These are phyloP conservation scores for Aureoboletus auriporus DNA, from an alignment of 768 basidiomycete species.

Conservation along the genomic window DNA sequence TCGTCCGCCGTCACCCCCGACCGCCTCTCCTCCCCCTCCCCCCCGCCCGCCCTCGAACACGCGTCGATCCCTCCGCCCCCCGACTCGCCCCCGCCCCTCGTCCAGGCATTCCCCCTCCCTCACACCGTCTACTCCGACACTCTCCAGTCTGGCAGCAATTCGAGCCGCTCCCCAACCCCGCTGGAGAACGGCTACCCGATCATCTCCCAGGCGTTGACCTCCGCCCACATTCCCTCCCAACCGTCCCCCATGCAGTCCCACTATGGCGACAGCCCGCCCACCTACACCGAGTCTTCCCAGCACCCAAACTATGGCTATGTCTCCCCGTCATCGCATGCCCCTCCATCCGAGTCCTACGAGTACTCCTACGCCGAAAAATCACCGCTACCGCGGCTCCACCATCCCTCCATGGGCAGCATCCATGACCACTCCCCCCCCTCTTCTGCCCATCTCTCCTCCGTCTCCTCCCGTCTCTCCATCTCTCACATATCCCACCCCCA, in stretches of 20 bases:
- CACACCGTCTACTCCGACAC: conserved; percentile 21
- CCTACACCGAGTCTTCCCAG: conserved; percentile 29
- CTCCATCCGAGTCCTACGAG: conserved; percentile 23
- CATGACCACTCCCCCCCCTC: conserved; percentile 30
- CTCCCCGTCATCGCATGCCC: conserved; percentile 21
- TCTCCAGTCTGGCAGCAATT: conserved; percentile 32
- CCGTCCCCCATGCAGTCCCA: conserved; percentile 28
- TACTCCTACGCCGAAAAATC: conserved; percentile 31
- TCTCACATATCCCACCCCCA: conserved; percentile 58
- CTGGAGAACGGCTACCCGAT: conserved; percentile 41
- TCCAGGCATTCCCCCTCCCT: conserved; percentile 35
- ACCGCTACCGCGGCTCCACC: conserved; percentile 28
- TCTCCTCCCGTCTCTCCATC: conserved; percentile 54
- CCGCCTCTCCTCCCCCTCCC: conserved; percentile 25
- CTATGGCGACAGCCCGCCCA: conserved; percentile 29
- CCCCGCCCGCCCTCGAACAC: conserved; percentile 45
- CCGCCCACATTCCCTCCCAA: conserved; percentile 30
- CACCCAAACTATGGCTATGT: conserved; percentile 29
- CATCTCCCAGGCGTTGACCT: conserved; percentile 34
- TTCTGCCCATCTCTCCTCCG: conserved; percentile 30
- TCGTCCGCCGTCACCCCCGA: conserved; percentile 24
- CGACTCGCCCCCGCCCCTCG: conserved; percentile 53
- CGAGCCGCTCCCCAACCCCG: conserved; percentile 44
- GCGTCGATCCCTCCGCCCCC: conserved; percentile 42
- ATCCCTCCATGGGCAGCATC: conserved; percentile 24